Evolutionary conservation across 169 alveolate species (phyloP), one percentile per base, ranked within the genome.

Genomic region (Cryptosporidium tyzzeri): DNA sequence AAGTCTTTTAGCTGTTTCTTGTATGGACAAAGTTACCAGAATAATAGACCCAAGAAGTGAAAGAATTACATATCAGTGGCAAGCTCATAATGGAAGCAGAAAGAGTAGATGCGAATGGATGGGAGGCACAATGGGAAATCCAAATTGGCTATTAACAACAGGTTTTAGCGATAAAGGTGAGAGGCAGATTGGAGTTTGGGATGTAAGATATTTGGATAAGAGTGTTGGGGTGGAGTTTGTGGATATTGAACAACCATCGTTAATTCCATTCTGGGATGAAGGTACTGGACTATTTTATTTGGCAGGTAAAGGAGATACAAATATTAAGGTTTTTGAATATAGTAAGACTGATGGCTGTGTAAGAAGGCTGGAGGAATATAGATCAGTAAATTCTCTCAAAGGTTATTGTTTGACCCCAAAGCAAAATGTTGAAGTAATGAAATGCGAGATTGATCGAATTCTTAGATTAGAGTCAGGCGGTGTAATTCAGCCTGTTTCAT

Each of bases 41-140:
- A 80, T 80, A 62, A 61, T 80, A 26, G 89, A 80, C 39, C 75
- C 89, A 33, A 80, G 89, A 59, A 62, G 89, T 21, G 89, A 80
- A 29, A 80, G 89, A 62, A 80, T 80, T 44, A 48, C 75, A 4
- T 80, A 80, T 65, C 89, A 80, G 68, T 80, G 89, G 89, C 73
- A 65, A 41, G 75, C 80, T 41, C 89, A 80, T n/a, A 80, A 48
- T 23, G 89, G 80, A 10, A 45, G 51, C 23, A 59, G 89, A 33
- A 80, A 80, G 48, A 80, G 89, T 16, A 59, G 89, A 44, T 80
- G 89, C 65, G 89, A 80, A 48, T 80, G 89, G 89, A 80, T 80
- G 89, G 80, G 89, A 21, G 89, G 89, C 14, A 65, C 75, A n/a
- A 80, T 80, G 89, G 89, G 89, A 12, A 80, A 65, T 39, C 68